phyloP scores from a whole-genome alignment of 192 early-diverging fungal species.

The Mortierella antarctica region DNA sequence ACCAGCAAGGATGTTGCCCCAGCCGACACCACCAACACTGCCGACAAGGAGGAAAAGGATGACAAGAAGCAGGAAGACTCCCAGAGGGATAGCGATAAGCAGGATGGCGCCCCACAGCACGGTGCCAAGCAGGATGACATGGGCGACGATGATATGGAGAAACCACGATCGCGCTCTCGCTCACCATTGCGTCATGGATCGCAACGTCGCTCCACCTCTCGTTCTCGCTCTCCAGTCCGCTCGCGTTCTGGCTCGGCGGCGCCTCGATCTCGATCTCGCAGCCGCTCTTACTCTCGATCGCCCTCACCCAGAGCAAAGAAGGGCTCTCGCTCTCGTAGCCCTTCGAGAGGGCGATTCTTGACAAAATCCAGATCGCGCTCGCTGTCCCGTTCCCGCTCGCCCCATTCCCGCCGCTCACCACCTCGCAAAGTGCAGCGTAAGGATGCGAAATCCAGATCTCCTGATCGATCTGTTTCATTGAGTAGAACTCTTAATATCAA shows the following conservation, averaged over 20 bases:
- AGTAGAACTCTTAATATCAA: slow-evolving; percentile 19
- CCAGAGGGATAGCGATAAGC: not conserved
- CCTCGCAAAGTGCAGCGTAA: slow-evolving; percentile 3
- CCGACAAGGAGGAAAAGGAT: not conserved
- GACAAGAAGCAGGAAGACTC: not conserved
- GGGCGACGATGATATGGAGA: not conserved
- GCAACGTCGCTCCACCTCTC: slow-evolving; percentile 3
- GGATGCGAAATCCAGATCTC: slow-evolving; percentile 8
- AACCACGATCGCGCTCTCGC: slow-evolving; percentile 24
- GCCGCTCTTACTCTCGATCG: slow-evolving; percentile 31
- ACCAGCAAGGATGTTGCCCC: not conserved
- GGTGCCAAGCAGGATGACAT: not conserved
- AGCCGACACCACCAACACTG: not conserved
- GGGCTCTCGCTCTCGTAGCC: not conserved
- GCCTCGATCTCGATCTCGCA: slow-evolving; percentile 14
- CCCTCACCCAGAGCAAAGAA: slow-evolving; percentile 11
- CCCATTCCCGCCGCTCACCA: slow-evolving; percentile 2
- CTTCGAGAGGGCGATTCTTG: slow-evolving; percentile 31
- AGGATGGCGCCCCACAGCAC: not conserved
- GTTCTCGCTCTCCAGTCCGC: slow-evolving; percentile 21
- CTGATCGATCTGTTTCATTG: slow-evolving; percentile 2
- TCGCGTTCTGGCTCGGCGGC: slow-evolving; percentile 20
- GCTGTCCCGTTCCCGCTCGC: slow-evolving; percentile 10
- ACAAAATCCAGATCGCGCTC: slow-evolving; percentile 32
- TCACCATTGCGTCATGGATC: not conserved